A percentile compares a stretch with the other conserved stretches of the same genome.
Conservation (phyloP, 2,329 filamentous ascomycete species). For the Pseudocercospora fuligena region DNA sequence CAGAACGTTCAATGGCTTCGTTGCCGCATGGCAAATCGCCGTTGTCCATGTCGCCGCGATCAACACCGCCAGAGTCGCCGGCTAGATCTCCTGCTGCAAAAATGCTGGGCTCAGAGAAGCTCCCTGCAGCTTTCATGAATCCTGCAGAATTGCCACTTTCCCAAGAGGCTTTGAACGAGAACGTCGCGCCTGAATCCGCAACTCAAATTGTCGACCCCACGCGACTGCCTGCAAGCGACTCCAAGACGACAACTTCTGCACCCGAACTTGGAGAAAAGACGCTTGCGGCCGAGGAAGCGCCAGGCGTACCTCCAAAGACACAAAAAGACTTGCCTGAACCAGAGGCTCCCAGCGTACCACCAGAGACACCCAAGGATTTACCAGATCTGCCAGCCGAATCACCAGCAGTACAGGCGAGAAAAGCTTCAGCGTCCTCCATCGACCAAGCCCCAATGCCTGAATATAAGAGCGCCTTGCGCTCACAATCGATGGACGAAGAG, state of each 20-base stretch:
- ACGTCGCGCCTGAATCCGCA: neutral
- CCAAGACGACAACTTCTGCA: neutral
- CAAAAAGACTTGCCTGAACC: neutral
- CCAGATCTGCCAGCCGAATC: neutral
- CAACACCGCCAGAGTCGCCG: slow-evolving; percentile 38
- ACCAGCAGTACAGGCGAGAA: neutral
- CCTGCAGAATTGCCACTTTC: slow-evolving; percentile 35
- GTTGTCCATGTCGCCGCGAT: slow-evolving; percentile 20
- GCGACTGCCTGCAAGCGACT: neutral
- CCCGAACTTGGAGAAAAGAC: neutral
- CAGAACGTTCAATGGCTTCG: slow-evolving; percentile 27
- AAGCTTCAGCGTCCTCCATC: neutral
- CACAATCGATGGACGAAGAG: slow-evolving; percentile 45
- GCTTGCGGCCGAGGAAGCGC: neutral
- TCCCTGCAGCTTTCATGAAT: slow-evolving; percentile 32
- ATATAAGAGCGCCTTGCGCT: slow-evolving; percentile 12
- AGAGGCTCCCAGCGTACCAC: neutral
- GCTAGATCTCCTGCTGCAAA: slow-evolving; percentile 7
- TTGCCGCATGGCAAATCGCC: slow-evolving; percentile 7
- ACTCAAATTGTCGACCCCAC: neutral
- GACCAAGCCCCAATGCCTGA: slow-evolving; percentile 3
- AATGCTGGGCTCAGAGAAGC: slow-evolving; percentile 36
- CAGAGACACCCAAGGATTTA: neutral
- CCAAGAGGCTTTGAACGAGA: neutral
- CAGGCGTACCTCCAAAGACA: slow-evolving; percentile 5